Conservation (phyloP, 257 asterid species). For the Ligustrum vulgare region DNA sequence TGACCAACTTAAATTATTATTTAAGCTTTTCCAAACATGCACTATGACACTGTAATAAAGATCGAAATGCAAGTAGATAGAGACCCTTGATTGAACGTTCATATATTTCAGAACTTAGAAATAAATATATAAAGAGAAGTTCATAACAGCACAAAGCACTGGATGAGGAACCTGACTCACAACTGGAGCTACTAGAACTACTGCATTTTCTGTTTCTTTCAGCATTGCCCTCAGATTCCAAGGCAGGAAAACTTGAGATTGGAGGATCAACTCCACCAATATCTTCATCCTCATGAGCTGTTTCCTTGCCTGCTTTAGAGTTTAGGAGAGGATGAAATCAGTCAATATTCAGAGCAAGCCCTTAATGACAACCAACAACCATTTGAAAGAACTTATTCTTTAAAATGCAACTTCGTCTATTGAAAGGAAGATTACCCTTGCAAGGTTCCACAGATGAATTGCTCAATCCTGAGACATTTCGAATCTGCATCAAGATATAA, state of each 20-base stretch:
- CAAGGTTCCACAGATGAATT: slow-evolving; percentile 49
- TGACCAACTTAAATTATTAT: too few relatives aligned
- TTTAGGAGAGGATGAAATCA: slow-evolving; percentile 18
- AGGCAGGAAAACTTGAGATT: slow-evolving; percentile 54
- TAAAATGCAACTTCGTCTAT: slow-evolving; percentile 6
- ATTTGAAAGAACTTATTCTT: not conserved
- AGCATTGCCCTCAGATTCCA: slow-evolving; percentile 53
- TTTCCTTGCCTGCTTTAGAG: slow-evolving; percentile 45
- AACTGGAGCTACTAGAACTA: slow-evolving; percentile 71
- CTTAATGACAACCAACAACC: not conserved
- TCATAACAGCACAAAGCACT: slow-evolving; percentile 46
- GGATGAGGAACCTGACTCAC: slow-evolving; percentile 75
- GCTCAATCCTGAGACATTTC: slow-evolving; percentile 56
- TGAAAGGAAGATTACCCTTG: slow-evolving; percentile 44
- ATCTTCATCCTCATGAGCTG: slow-evolving; percentile 75
- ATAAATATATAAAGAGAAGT: not conserved
- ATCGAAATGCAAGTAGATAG: not conserved
- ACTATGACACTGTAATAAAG: not conserved
- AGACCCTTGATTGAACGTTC: not conserved
- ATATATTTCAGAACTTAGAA: not conserved
- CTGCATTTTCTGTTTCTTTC: slow-evolving; percentile 52
- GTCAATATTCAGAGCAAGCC: slow-evolving; percentile 16
- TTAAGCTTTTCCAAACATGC: too few relatives aligned
- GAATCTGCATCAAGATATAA: slow-evolving; percentile 43
- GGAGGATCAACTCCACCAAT: slow-evolving; percentile 75